Evolutionary conservation across 148 eudicot genomes (phyloP).

Genomic region (Cornus florida): DNA sequence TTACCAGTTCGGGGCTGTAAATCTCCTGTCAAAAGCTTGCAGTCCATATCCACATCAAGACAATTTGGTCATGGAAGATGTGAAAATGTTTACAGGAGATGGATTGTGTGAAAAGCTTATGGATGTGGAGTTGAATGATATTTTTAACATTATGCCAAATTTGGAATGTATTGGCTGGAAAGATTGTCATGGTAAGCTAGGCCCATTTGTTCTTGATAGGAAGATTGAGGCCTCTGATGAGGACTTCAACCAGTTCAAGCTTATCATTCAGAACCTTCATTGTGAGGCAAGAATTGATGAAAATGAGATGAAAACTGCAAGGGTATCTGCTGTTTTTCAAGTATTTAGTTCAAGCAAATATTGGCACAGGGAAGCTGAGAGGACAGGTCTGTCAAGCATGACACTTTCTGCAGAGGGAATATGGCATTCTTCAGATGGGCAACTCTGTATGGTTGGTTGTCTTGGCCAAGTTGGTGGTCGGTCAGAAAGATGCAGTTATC

Average conservation of each 20-base stretch:
- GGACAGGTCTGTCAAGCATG: background rate
- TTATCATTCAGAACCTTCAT: conserved; percentile 11
- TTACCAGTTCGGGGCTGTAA: no score
- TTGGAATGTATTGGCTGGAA: conserved; percentile 2
- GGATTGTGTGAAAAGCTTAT: conserved; percentile 21
- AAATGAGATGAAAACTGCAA: background rate
- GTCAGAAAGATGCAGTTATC: conserved; percentile 7
- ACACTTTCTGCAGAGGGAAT: conserved; percentile 28
- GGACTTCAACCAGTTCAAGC: conserved; percentile 12
- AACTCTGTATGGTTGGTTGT: conserved; percentile 33
- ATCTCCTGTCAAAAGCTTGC: conserved; percentile 14
- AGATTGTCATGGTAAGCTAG: conserved; percentile 7
- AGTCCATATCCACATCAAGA: conserved; percentile 4
- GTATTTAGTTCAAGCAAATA: background rate
- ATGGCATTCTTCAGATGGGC: conserved; percentile 22
- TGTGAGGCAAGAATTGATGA: conserved; percentile 8
- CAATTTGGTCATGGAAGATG: conserved; percentile 21
- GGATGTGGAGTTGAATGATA: background rate
- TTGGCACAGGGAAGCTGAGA: background rate
- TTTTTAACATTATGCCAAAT: conserved; percentile 13
- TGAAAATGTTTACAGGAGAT: conserved; percentile 10
- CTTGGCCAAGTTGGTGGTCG: conserved; percentile 6
- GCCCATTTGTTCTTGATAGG: conserved; percentile 22
- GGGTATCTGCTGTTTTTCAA: conserved; percentile 24
- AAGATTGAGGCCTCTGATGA: background rate